Evolutionary conservation across 352 stramenopile genomes (phyloP), one percentile per base, ranked within the genome.

Genomic region (Phytopythium boreale): DNA sequence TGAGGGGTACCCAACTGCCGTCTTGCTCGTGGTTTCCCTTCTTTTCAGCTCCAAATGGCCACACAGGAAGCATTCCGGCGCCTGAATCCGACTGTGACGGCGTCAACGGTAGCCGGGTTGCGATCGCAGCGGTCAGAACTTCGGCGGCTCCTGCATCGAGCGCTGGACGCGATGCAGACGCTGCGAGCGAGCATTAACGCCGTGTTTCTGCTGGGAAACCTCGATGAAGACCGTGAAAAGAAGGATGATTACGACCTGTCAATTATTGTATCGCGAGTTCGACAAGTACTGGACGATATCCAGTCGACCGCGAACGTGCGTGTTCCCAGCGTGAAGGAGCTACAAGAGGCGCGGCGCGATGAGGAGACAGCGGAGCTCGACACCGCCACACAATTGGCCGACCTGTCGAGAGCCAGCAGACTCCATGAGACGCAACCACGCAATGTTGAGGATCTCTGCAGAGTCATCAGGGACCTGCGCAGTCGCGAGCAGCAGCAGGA

Each of bases 401-500:
- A 47, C 20, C 10, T 49, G 15, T 17, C 11, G n/a, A 36, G 12
- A 24, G 3, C 4, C 1, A 15, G 10, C 12, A 22, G 53, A 24
- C 9, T 49, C 0, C 31, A 6, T 5, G 53, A n/a, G n/a, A 7
- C 22, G 1, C 2, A 10, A 0, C 15, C 53, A 31, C 7, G 14
- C 9, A 17, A 46, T 36, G 36, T 34, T 3, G 2, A 22, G 2
- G 7, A 14, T 9, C n/a, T 60, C 1, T 49, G 36, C n/a, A 34
- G 2, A 20, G 31, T 80, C n/a, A 64, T 86, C 20, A 56, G 58
- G 17, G 19, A 34, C 9, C 55, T 77, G 8, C 76, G 75, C 1
- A 12, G 62, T 3, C 62, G 70, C 53, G 77, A 86, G 31, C 66
- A 76, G 59, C 68, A 72, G 20, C 66, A 75, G 26, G 20, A 24